These are phyloP conservation scores for Puccinia polysora DNA, from an alignment of 1,284 basidiomycete genomes.

Conservation along the genomic window DNA sequence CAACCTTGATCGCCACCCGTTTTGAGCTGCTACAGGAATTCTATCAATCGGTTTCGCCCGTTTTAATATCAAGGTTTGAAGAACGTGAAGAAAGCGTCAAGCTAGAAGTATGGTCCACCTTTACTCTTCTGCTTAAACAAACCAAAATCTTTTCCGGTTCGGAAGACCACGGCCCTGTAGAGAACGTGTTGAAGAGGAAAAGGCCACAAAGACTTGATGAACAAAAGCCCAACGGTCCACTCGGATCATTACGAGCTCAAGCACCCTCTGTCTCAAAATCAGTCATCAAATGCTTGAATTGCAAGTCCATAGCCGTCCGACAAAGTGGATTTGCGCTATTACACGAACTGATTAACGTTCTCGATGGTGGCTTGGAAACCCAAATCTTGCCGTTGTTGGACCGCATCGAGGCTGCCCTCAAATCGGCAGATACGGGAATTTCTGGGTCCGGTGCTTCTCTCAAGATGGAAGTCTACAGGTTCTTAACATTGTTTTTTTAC, in stretches of 20 bases:
- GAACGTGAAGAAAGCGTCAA: constrained; percentile 95
- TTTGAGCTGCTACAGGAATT: constrained; percentile 74
- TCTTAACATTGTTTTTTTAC: constrained; percentile 38
- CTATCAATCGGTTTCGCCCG: constrained; percentile 76
- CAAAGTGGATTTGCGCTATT: constrained; percentile 80
- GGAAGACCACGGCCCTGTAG: constrained; percentile 37
- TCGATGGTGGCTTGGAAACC: constrained; percentile 73
- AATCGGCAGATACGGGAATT: constrained; percentile 49
- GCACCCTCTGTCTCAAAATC: constrained; percentile 74
- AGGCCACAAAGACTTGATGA: constrained; percentile 23
- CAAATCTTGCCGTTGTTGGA: constrained; percentile 61
- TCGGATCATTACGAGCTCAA: constrained; percentile 63
- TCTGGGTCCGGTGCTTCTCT: constrained; percentile 52
- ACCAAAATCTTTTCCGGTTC: constrained; percentile 59
- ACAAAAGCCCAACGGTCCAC: constrained; percentile 33
- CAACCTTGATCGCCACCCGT: constrained; percentile 77
- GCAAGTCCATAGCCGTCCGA: constrained; percentile 75
- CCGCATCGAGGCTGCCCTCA: constrained; percentile 53
- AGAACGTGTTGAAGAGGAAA: constrained; percentile 41
- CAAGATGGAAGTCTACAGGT: constrained; percentile 47
- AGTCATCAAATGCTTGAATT: constrained; percentile 75
- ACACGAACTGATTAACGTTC: constrained; percentile 68
- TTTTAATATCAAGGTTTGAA: constrained; percentile 80
- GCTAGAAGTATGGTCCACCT: constrained; percentile 86
- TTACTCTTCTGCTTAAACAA: constrained; percentile 72